Evolutionary conservation across 2,329 filamentous ascomycete species (phyloP).

Genomic region (Ascochyta viciae-villosae): DNA sequence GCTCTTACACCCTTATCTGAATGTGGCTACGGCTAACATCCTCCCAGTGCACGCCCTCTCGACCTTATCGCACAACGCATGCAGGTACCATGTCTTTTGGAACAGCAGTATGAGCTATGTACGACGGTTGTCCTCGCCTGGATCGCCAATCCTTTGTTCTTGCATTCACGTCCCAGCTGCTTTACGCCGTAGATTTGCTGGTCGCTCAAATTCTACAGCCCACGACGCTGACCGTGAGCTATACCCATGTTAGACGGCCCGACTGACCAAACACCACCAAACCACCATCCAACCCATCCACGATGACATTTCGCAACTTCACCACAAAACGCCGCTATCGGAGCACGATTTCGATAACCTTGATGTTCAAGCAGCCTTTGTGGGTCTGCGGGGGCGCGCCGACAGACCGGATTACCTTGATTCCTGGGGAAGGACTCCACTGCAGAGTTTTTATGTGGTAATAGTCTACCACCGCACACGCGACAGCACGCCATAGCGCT

Average conservation of each 20-base stretch:
- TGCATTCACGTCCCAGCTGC: too few species aligned
- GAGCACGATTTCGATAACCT: neutral
- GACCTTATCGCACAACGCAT: neutral
- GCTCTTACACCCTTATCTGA: neutral
- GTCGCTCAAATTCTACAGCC: neutral
- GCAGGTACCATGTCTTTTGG: too few species aligned
- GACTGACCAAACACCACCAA: slow-evolving; percentile 2
- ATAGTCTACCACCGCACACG: neutral
- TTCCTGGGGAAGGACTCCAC: slow-evolving; percentile 18
- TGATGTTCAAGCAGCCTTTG: neutral
- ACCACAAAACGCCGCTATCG: slow-evolving; percentile 2
- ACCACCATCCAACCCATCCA: neutral
- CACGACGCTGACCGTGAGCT: neutral
- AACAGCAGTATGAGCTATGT: too few species aligned
- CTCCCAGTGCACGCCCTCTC: neutral
- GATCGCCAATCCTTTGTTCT: too few species aligned
- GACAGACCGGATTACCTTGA: slow-evolving; percentile 3
- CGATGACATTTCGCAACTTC: neutral
- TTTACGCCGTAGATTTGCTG: too few species aligned
- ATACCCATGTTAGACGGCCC: neutral
- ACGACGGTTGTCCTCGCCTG: too few species aligned
- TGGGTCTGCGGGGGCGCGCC: slow-evolving; percentile 11
- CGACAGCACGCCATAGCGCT: too few species aligned
- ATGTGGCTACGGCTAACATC: neutral
- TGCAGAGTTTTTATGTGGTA: slow-evolving; percentile 29